Evolutionary conservation across 139 green algal species (phyloP).

Genomic region (Tetraselmis striata): DNA sequence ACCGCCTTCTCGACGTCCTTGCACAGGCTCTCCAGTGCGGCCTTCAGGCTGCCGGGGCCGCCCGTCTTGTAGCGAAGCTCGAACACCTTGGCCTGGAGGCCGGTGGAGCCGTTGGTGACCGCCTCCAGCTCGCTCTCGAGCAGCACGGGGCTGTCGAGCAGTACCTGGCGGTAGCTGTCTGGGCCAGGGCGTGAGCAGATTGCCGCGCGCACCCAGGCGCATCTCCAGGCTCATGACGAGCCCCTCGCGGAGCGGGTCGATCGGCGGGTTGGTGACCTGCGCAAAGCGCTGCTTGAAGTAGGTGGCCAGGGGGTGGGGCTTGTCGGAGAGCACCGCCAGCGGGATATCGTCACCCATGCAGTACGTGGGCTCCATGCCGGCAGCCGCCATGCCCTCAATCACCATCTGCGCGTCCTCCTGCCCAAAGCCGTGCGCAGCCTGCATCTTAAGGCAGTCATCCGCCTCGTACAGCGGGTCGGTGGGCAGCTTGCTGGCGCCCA

Average conservation of each 20-base stretch:
- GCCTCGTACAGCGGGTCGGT: constrained; percentile 7
- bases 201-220: constrained; percentile 86
- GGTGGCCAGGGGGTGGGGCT: constrained; percentile 87
- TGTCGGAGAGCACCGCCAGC: constrained; percentile 84
- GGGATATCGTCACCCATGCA: constrained; percentile 99
- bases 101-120: constrained; percentile 39
- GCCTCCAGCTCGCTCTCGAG: constrained; percentile 81
- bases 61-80: constrained; percentile 48
- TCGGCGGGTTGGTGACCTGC: constrained; percentile 99
- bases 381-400: constrained; percentile 89
- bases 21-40: constrained; percentile 62
- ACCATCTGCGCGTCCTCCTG: constrained; percentile 93
- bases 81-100: constrained; percentile 56
- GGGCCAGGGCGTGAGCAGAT: constrained; percentile 81
- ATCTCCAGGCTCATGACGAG: constrained; percentile 97
- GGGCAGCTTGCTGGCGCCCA: constrained; percentile 28
- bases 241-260: constrained; percentile 96
- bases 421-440: constrained; percentile 46
- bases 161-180: constrained; percentile 65
- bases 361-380: constrained; percentile 90
- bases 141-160: constrained; percentile 82
- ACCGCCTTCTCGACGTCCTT: constrained; percentile 77
- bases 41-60: constrained; percentile 44
- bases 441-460: constrained; percentile 25
- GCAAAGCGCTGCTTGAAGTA: constrained; percentile 99